phyloP scores from a whole-genome alignment of 768 basidiomycete species.

The Mycena alexandri region DNA sequence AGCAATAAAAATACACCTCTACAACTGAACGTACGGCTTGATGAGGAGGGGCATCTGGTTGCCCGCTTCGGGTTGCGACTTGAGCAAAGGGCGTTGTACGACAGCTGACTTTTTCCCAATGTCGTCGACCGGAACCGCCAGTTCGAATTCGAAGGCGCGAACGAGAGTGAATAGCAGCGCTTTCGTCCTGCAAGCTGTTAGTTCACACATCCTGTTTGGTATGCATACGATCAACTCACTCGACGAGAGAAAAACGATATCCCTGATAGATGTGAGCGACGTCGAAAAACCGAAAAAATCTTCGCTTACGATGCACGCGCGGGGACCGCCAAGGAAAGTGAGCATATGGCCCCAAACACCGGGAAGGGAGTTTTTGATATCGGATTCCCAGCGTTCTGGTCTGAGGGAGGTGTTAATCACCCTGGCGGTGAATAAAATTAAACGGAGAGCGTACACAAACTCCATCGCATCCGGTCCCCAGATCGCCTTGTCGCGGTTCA shows the following conservation, averaged over 20 bases:
- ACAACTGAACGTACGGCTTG: not conserved
- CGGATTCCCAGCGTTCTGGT: conserved; percentile 10
- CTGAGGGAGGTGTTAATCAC: not conserved
- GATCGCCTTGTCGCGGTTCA: conserved; percentile 54
- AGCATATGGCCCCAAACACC: conserved; percentile 3
- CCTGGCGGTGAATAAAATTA: no score
- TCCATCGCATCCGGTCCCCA: conserved; percentile 61
- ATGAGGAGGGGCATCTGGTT: conserved; percentile 5
- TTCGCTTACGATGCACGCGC: not conserved
- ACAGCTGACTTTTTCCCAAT: not conserved
- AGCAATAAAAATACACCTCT: not conserved
- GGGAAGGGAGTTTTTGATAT: not conserved
- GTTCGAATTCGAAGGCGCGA: conserved; percentile 2
- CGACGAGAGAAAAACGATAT: conserved; percentile 4
- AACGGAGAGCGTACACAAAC: conserved; percentile 51
- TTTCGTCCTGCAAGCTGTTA: not conserved
- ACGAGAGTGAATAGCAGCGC: conserved; percentile 1
- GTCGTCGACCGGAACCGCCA: not conserved
- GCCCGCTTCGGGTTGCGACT: not conserved
- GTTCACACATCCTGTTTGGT: no score
- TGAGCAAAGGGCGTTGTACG: not conserved
- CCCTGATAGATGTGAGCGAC: not conserved
- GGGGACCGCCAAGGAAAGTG: not conserved
- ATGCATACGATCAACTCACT: not conserved
- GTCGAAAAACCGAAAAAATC: not conserved